These are phyloP conservation scores for Dactylonectria macrodidyma DNA, from an alignment of 2,329 filamentous ascomycete species.

Conservation along the genomic window DNA sequence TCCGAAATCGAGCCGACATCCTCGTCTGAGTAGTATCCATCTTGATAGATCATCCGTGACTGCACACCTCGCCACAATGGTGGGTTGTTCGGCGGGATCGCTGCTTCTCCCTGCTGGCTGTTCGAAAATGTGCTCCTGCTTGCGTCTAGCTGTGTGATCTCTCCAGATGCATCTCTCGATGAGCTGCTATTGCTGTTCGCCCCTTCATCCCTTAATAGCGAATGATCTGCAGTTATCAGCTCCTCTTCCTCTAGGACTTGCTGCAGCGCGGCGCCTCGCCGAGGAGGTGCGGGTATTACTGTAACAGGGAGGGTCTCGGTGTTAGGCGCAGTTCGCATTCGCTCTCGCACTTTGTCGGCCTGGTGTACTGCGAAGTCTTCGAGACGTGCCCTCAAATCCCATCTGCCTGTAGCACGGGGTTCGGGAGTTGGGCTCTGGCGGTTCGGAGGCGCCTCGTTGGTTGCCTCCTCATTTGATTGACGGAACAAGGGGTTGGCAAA, in stretches of 20 bases:
- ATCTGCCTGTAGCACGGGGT: slow-evolving; percentile 53
- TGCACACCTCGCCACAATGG: slow-evolving; percentile 61
- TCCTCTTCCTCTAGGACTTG: slow-evolving; percentile 70
- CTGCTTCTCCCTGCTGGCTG: slow-evolving; percentile 45
- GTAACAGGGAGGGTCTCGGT: slow-evolving; percentile 71
- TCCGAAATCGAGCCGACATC: slow-evolving; percentile 50
- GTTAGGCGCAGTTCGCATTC: slow-evolving; percentile 67
- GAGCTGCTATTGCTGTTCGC: slow-evolving; percentile 39
- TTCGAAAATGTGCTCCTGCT: slow-evolving; percentile 43
- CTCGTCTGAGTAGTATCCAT: slow-evolving; percentile 52
- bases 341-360: slow-evolving; percentile 72
- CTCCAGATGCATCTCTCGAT: slow-evolving; percentile 44
- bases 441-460: slow-evolving; percentile 23
- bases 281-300: slow-evolving; percentile 73
- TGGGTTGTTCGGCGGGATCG: slow-evolving; percentile 53
- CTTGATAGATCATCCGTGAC: slow-evolving; percentile 51
- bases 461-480: slow-evolving; percentile 32
- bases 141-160: slow-evolving; percentile 38
- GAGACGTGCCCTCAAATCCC: slow-evolving; percentile 70
- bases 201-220: slow-evolving; percentile 28
- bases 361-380: slow-evolving; percentile 75
- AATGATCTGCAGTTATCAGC: slow-evolving; percentile 36
- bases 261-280: slow-evolving; percentile 70
- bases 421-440: slow-evolving; percentile 22
- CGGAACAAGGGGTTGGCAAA: slow-evolving; percentile 35